phyloP scores from a whole-genome alignment of 108 stramenopile species.

The Skeletonema menzelii region DNA sequence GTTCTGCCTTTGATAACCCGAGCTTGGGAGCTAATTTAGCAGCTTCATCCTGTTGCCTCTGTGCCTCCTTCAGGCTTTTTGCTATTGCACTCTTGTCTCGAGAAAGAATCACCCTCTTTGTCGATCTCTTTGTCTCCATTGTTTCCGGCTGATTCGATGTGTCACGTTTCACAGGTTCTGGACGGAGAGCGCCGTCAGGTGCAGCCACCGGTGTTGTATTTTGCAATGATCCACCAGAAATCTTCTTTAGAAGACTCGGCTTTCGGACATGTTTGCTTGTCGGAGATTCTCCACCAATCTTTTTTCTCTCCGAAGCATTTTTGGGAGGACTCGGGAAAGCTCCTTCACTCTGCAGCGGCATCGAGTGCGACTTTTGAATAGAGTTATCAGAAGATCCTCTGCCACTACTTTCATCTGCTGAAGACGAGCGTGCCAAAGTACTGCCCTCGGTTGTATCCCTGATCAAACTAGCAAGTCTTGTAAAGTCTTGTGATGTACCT shows the following conservation, averaged over 20 bases:
- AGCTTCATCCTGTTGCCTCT: conserved; percentile 37
- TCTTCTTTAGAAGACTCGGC: conserved; percentile 34
- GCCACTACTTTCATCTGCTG: conserved; percentile 4
- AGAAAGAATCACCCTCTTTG: conserved; percentile 74
- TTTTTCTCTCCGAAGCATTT: conserved; percentile 3
- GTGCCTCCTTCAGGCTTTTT: conserved; percentile 68
- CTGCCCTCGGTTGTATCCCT: conserved; percentile 18
- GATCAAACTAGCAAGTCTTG: conserved; percentile 42
- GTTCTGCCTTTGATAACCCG: conserved; percentile 34
- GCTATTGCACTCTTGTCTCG: conserved; percentile 72
- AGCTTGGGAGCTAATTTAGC: conserved; percentile 25
- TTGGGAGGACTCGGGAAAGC: conserved; percentile 27
- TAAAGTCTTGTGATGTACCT: conserved; percentile 38
- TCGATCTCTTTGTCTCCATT: conserved; percentile 64
- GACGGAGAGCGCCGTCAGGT: conserved; percentile 40
- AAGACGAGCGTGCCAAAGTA: conserved; percentile 30
- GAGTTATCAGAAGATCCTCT: background rate
- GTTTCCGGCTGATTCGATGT: conserved; percentile 84
- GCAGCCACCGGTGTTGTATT: background rate
- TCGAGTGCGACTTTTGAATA: conserved; percentile 18
- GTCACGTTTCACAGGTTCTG: conserved; percentile 77
- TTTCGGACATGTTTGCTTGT: conserved; percentile 13
- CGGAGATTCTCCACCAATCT: conserved; percentile 13
- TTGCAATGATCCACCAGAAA: conserved; percentile 34
- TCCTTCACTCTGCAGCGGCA: conserved; percentile 3